phyloP scores from a whole-genome alignment of 2,329 filamentous ascomycete species.

The Arachnopeziza araneosa region DNA sequence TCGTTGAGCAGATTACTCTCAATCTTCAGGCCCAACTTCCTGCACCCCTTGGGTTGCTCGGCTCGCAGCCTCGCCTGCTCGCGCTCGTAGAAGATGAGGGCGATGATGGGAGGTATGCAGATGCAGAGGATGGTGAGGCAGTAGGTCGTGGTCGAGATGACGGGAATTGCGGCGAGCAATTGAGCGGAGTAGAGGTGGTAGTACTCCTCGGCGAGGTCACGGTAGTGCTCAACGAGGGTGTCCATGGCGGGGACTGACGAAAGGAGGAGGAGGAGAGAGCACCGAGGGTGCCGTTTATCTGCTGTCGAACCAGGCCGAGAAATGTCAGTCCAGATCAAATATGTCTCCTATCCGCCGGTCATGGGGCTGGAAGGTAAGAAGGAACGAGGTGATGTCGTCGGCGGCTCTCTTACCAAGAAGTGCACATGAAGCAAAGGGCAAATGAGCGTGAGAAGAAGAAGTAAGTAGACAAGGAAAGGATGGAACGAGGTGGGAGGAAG shows the following conservation, averaged over 20 bases:
- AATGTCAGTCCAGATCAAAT: conserved; percentile 5
- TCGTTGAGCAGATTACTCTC: conserved; percentile 51
- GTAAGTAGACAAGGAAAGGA: conserved; percentile 5
- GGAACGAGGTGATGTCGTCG: not conserved
- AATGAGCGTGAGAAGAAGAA: conserved; percentile 20
- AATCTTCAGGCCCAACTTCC: conserved; percentile 43
- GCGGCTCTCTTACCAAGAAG: conserved; percentile 19
- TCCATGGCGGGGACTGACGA: conserved; percentile 13
- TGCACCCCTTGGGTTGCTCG: conserved; percentile 43
- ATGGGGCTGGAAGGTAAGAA: not conserved
- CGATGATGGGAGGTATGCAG: conserved; percentile 29
- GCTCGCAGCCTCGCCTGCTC: conserved; percentile 27
- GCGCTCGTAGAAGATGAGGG: conserved; percentile 29
- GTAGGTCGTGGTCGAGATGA: conserved; percentile 28
- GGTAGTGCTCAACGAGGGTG: conserved; percentile 23
- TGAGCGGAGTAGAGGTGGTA: conserved; percentile 26
- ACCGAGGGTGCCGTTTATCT: conserved; percentile 24
- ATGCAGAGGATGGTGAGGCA: conserved; percentile 27
- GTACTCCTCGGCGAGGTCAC: conserved; percentile 22
- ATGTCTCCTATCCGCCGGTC: conserved; percentile 3
- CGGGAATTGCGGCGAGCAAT: conserved; percentile 23
- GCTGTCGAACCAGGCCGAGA: conserved; percentile 11
- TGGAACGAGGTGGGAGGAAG: not conserved
- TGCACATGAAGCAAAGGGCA: conserved; percentile 23
- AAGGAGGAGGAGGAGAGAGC: conserved; percentile 15